Conservation (phyloP, 1,139 yeast genomes). For the Candida sp. region DNA sequence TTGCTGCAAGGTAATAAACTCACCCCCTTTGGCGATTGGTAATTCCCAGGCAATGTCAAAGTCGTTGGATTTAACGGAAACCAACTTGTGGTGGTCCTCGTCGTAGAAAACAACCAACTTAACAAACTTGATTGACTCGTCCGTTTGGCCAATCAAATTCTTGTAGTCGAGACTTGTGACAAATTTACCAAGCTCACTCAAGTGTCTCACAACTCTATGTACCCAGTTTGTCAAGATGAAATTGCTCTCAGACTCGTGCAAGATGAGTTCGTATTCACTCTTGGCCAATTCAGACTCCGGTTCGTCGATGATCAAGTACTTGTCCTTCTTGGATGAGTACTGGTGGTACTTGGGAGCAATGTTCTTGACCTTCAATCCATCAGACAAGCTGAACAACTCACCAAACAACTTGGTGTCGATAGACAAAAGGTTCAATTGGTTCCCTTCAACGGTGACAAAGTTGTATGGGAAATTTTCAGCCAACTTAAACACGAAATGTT, state of each 20-base stretch:
- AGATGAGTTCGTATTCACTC: constrained; percentile 33
- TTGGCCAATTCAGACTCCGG: constrained; percentile 33
- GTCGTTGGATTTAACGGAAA: constrained; percentile 35
- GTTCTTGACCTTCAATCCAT: constrained; percentile 12
- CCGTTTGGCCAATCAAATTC: constrained; percentile 8
- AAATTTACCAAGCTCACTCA: constrained; percentile 37
- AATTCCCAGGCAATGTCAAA: constrained; percentile 34
- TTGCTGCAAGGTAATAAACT: constrained; percentile 21
- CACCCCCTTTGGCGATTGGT: constrained; percentile 14
- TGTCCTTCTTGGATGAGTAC: constrained; percentile 10
- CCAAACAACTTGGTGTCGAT: constrained; percentile 12
- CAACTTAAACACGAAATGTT: constrained; percentile 15
- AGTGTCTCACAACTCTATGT: constrained; percentile 36
- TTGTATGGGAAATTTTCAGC: constrained; percentile 11
- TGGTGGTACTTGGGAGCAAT: constrained; percentile 12
- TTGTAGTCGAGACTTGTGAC: constrained; percentile 16
- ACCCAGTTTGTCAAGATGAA: constrained; percentile 32
- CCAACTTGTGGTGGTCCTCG: constrained; percentile 20
- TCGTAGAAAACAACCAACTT: constrained; percentile 38
- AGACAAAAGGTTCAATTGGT: constrained; percentile 13
- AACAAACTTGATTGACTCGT: constrained; percentile 28
- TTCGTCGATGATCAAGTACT: constrained; percentile 23
- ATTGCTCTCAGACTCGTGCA: constrained; percentile 30
- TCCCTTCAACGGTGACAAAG: constrained; percentile 10
- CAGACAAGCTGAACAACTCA: constrained; percentile 15